phyloP scores from a whole-genome alignment of 2,329 filamentous ascomycete genomes.

The Penicillium brevicompactum region DNA sequence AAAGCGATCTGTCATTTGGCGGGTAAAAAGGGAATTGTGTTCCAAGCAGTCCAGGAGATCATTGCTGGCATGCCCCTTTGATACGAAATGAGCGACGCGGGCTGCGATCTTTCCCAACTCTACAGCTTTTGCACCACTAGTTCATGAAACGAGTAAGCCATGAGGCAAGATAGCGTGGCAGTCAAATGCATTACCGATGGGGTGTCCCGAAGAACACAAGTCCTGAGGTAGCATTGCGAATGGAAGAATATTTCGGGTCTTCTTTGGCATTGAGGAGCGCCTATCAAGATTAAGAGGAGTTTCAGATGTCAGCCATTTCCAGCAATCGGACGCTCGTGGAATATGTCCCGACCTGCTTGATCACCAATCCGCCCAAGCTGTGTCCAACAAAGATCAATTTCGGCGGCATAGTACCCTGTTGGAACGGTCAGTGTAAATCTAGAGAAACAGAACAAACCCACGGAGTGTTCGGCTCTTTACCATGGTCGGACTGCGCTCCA shows the following conservation, averaged over 20 bases:
- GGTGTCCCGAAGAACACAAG: constrained; percentile 40
- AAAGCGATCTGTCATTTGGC: constrained; percentile 36
- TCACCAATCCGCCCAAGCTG: constrained; percentile 34
- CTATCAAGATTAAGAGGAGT: constrained; percentile 11
- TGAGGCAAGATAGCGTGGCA: neutral
- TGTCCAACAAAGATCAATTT: constrained; percentile 36
- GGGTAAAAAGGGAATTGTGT: constrained; percentile 34
- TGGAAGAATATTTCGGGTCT: constrained; percentile 36
- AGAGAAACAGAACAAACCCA: no score
- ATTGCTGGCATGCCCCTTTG: constrained; percentile 34
- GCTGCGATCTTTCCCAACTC: constrained; percentile 37
- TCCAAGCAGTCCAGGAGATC: constrained; percentile 33
- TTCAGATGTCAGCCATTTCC: neutral
- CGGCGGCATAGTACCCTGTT: constrained; percentile 22
- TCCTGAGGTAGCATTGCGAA: constrained; percentile 35
- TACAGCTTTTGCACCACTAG: constrained; percentile 32
- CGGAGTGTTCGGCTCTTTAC: constrained; percentile 9
- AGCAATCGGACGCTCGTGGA: no score
- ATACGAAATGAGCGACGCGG: constrained; percentile 35
- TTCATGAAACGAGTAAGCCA: neutral
- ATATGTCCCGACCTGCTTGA: constrained; percentile 30
- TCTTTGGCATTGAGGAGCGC: constrained; percentile 38
- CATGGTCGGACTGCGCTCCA: constrained; percentile 32
- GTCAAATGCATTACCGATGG: constrained; percentile 20
- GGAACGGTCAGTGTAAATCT: no score